Evolutionary conservation across 495 filamentous ascomycete species (phyloP), one percentile per base, ranked within the genome.

Genomic region (Aspergillus incahuasiensis): DNA sequence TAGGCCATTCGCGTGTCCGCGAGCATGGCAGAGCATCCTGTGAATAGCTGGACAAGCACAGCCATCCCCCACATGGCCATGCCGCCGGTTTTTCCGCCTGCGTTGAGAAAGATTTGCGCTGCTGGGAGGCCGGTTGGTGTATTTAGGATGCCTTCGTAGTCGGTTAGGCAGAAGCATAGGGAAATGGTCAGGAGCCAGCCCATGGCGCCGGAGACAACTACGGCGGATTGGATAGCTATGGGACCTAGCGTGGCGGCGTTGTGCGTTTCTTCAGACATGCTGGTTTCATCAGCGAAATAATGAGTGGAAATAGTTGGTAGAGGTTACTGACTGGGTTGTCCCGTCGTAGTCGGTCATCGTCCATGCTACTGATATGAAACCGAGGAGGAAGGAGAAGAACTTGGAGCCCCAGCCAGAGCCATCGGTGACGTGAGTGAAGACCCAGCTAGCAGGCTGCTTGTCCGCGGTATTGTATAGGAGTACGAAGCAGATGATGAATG

Each of bases 301-400:
- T 45, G 30, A 3, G 9, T 24, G 6, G n/a, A n/a, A n/a, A n/a
- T n/a, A n/a, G 21, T 30, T 18, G 12, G 25, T 12, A 41, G 38
- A 44, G 39, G 9, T 15, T 15, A 63, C 76, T 66, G 62, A 84
- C 80, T 89, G 86, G 15, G 86, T 87, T 0, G 86, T 89, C 24
- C 82, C 85, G 61, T 88, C 86, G 57, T 89, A 89, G 61, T 89
- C 86, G 15, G 86, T 89, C 85, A 89, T 88, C 11, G 82, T 85
- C 85, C 85, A 89, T 13, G 86, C 83, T 2, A 89, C 86, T 5
- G 84, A 85, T 12, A 89, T 72, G 61, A 89, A 89, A 6, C 84
- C 84, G 21, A 87, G 70, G 21, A 86, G 72, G 61, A 86, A 87
- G 2, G 83, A 86, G 55, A 86, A 86, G 13, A 73, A 66, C 57